phyloP scores from a whole-genome alignment of 805 yeast species.

The Candida succiphila region DNA sequence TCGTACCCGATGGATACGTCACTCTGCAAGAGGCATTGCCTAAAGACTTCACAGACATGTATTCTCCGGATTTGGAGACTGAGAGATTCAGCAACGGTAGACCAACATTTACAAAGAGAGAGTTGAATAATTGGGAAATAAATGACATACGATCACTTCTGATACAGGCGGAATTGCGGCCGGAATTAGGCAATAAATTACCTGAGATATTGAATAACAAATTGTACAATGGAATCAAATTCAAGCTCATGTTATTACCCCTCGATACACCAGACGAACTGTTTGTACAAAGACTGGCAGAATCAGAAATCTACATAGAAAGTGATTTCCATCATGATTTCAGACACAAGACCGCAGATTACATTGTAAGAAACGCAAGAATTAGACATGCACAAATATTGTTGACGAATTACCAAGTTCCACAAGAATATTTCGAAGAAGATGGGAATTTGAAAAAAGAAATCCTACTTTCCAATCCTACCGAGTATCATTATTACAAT shows the following conservation, averaged over 20 bases:
- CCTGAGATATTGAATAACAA: slow-evolving; percentile 26
- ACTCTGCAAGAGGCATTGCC: slow-evolving; percentile 45
- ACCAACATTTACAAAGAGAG: slow-evolving; percentile 53
- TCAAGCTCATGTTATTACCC: slow-evolving; percentile 43
- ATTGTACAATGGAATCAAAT: slow-evolving; percentile 22
- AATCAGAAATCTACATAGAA: slow-evolving; percentile 58
- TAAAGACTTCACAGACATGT: slow-evolving; percentile 40
- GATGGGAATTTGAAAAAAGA: slow-evolving; percentile 5
- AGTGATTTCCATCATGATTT: slow-evolving; percentile 45
- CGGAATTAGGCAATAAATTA: slow-evolving; percentile 46
- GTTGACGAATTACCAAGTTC: slow-evolving; percentile 14
- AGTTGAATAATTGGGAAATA: slow-evolving; percentile 58
- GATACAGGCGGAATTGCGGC: slow-evolving; percentile 37
- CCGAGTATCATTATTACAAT: slow-evolving; percentile 11
- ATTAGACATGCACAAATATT: slow-evolving; percentile 28
- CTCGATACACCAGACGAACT: slow-evolving; percentile 37
- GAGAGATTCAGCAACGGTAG: slow-evolving; percentile 47
- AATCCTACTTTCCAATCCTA: background rate
- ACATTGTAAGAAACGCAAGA: slow-evolving; percentile 50
- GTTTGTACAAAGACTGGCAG: slow-evolving; percentile 38
- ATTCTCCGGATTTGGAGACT: slow-evolving; percentile 42
- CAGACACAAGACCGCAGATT: slow-evolving; percentile 48
- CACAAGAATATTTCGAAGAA: slow-evolving; percentile 10
- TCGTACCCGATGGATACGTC: slow-evolving; percentile 8
- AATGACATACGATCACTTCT: slow-evolving; percentile 61